Conservation (phyloP, 768 basidiomycete species). For the Pleurotus sapidus region DNA sequence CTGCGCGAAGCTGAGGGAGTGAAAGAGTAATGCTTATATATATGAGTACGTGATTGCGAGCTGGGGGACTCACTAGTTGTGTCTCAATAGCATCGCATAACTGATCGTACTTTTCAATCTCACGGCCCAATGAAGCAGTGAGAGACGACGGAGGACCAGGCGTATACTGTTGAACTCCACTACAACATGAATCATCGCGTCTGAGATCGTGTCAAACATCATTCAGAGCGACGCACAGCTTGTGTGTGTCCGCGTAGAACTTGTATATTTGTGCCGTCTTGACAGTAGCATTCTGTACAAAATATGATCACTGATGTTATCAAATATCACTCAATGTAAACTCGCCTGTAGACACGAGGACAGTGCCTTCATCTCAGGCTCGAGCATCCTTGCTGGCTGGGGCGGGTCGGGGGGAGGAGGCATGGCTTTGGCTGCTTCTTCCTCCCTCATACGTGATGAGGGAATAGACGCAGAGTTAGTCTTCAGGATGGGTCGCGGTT, state of each 20-base stretch:
- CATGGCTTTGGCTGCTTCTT: conserved; percentile 36
- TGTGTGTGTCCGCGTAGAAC: conserved; percentile 63
- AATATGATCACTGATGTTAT: not conserved
- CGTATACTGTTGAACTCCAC: conserved; percentile 56
- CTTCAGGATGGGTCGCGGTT: conserved; percentile 35
- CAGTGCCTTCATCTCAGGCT: conserved; percentile 64
- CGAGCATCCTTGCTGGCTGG: conserved; percentile 42
- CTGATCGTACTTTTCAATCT: conserved; percentile 79
- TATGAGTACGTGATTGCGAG: not conserved
- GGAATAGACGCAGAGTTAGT: conserved; percentile 9
- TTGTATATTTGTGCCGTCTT: conserved; percentile 71
- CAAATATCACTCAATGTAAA: not conserved
- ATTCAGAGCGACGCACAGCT: conserved; percentile 45
- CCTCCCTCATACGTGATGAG: conserved; percentile 17
- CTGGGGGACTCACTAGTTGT: conserved; percentile 48
- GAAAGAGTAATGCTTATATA: not conserved
- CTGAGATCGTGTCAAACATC: no score
- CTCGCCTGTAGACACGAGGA: conserved; percentile 55
- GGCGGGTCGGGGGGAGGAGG: conserved; percentile 51
- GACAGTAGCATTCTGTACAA: conserved; percentile 53
- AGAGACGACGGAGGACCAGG: conserved; percentile 64
- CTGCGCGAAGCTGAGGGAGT: conserved; percentile 58
- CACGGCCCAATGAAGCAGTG: conserved; percentile 62
- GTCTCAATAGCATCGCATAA: conserved; percentile 76
- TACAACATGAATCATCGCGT: conserved; percentile 19